A percentile compares a stretch with the other conserved stretches of the same genome.
Evolutionary conservation across 208 protist species (phyloP).

Genomic region (Balamuthia mandrillaris): DNA sequence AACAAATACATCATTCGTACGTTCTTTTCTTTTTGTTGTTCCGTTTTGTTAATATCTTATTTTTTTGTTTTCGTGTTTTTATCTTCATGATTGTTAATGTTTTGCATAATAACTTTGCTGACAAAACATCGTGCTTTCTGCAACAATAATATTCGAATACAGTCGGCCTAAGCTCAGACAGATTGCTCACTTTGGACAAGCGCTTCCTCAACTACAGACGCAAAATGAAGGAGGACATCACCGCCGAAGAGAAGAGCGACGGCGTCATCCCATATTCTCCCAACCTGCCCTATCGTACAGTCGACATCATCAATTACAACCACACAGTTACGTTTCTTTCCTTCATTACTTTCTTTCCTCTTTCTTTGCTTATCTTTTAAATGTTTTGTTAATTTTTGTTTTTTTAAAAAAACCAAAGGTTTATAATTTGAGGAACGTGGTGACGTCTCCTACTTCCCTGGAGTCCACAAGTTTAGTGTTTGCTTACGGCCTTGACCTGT

Average conservation of each 20-base stretch:
- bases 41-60: too few species aligned
- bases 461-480: constrained; percentile 57
- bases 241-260: constrained; percentile 49
- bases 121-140: neutral
- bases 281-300: neutral
- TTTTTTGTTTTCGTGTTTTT: neutral
- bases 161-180: constrained; percentile 18
- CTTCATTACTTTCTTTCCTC: neutral
- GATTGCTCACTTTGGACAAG: constrained; percentile 25
- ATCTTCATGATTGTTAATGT: neutral
- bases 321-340: constrained; percentile 24
- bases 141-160: neutral
- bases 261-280: constrained; percentile 46
- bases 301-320: constrained; percentile 38
- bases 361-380: neutral
- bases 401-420: constrained; percentile 20
- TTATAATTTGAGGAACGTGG: neutral
- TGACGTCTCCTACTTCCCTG: constrained; percentile 29
- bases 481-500: constrained; percentile 51
- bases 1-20: constrained; percentile 32
- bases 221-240: constrained; percentile 21
- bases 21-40: neutral
- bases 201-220: constrained; percentile 23
- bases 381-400: neutral
- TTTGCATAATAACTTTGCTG: neutral